Conservation (phyloP, 108 stramenopile genomes). For the Nitzschia sp. region DNA sequence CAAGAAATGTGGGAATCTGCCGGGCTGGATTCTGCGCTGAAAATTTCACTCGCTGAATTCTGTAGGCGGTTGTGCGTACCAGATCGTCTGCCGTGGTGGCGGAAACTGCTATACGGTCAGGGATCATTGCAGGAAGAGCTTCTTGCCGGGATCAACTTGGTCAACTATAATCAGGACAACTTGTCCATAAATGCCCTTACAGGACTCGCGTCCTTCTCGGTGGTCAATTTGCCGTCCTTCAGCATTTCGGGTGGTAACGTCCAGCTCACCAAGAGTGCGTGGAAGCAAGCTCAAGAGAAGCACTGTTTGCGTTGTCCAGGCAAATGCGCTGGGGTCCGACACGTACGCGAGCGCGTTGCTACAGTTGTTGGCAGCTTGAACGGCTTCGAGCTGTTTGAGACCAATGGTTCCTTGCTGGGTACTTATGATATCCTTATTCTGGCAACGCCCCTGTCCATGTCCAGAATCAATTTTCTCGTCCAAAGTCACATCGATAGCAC, state of each 20-base stretch:
- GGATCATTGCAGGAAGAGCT: conserved; percentile 67
- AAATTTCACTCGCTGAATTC: conserved; percentile 57
- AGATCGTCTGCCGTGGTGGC: conserved; percentile 13
- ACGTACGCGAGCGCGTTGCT: conserved; percentile 20
- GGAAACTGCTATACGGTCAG: conserved; percentile 10
- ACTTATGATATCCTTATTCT: conserved; percentile 74
- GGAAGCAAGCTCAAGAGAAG: conserved; percentile 52
- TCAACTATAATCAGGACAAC: conserved; percentile 75
- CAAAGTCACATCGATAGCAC: conserved; percentile 57
- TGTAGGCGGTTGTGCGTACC: conserved; percentile 54
- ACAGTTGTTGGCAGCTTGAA: conserved; percentile 38
- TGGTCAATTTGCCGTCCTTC: conserved; percentile 12
- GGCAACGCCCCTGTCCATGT: conserved; percentile 71
- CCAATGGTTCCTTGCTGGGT: conserved; percentile 48
- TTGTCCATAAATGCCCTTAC: conserved; percentile 68
- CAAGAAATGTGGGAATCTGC: conserved; percentile 66
- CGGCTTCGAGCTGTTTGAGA: conserved; percentile 38
- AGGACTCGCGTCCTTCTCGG: conserved; percentile 64
- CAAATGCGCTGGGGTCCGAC: conserved; percentile 10
- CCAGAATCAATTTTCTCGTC: conserved; percentile 67
- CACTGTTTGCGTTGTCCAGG: conserved; percentile 14
- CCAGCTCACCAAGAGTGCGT: conserved; percentile 65
- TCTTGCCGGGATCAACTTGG: conserved; percentile 56
- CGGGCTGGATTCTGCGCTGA: conserved; percentile 37
- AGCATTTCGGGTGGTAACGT: conserved; percentile 72